phyloP scores from a whole-genome alignment of 2,329 filamentous ascomycete genomes.

The Chaetomium sp. region DNA sequence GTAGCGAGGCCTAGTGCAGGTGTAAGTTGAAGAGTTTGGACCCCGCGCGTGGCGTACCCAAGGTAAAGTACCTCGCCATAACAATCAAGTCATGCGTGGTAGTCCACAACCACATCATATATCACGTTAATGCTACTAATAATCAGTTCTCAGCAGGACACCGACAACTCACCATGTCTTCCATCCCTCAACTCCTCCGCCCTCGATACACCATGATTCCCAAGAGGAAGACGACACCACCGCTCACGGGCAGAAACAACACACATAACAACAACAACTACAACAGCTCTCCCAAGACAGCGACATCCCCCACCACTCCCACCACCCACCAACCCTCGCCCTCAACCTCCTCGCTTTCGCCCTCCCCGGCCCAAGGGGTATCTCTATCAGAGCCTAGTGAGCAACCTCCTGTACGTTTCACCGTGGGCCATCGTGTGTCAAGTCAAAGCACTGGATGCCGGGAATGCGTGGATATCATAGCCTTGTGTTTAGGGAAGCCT shows the following conservation, averaged over 20 bases:
- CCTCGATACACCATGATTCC: neutral
- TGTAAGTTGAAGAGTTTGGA: neutral
- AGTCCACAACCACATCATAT: neutral
- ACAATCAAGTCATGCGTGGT: neutral
- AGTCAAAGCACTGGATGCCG: constrained; percentile 48
- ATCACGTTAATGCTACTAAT: neutral
- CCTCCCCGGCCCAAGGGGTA: constrained; percentile 61
- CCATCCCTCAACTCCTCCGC: neutral
- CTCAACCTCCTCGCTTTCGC: constrained; percentile 23
- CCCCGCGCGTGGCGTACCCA: neutral
- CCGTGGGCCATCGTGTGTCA: constrained; percentile 70
- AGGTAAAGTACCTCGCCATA: too few relatives aligned
- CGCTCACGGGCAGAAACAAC: neutral
- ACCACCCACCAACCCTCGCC: constrained; percentile 3
- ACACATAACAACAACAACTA: neutral
- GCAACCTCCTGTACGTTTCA: constrained; percentile 68
- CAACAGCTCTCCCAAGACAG: neutral
- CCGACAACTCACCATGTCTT: neutral
- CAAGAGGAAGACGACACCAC: neutral
- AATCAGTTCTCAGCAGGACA: neutral
- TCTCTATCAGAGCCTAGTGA: constrained; percentile 65
- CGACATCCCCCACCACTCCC: neutral
- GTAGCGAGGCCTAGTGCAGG: neutral
- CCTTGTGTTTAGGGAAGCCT: constrained; percentile 67
- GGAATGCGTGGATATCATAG: constrained; percentile 69